Conservation (phyloP, 2,329 filamentous ascomycete genomes). For the Penicillium psychrosexuale region DNA sequence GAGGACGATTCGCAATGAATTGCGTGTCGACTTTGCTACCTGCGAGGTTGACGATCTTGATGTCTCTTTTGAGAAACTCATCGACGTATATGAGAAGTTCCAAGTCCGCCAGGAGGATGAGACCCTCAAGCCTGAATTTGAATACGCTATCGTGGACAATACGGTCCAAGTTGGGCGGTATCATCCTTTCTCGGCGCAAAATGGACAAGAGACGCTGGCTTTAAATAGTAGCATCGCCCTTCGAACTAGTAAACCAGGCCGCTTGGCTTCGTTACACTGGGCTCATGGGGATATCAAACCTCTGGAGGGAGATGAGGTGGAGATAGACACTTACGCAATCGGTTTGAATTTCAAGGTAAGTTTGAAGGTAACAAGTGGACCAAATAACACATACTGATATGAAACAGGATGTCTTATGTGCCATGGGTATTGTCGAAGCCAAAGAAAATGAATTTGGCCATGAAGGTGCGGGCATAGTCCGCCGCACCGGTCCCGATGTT, state of each 20-base stretch:
- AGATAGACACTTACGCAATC: conserved; percentile 20
- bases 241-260: conserved; percentile 19
- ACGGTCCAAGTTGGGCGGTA: conserved; percentile 13
- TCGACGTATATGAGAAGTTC: conserved; percentile 15
- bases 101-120: conserved; percentile 5
- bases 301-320: conserved; percentile 19
- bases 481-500: conserved; percentile 20
- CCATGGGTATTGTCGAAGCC: conserved; percentile 13
- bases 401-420: conserved; percentile 16
- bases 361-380: too few relatives aligned
- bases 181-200: conserved; percentile 5
- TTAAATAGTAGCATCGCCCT: conserved; percentile 4
- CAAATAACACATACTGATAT: background rate
- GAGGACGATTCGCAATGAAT: conserved; percentile 30
- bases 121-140: conserved; percentile 16
- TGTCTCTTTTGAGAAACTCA: conserved; percentile 3
- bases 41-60: conserved; percentile 16
- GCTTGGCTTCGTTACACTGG: conserved; percentile 24
- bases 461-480: conserved; percentile 24
- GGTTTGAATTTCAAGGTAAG: conserved; percentile 29
- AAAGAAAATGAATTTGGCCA: conserved; percentile 16
- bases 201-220: background rate
- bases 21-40: conserved; percentile 26
- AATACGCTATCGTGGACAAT: conserved; percentile 16
- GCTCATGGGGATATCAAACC: background rate